Conservation (phyloP, 2,329 filamentous ascomycete species). For the Nigrospora sphaerica region DNA sequence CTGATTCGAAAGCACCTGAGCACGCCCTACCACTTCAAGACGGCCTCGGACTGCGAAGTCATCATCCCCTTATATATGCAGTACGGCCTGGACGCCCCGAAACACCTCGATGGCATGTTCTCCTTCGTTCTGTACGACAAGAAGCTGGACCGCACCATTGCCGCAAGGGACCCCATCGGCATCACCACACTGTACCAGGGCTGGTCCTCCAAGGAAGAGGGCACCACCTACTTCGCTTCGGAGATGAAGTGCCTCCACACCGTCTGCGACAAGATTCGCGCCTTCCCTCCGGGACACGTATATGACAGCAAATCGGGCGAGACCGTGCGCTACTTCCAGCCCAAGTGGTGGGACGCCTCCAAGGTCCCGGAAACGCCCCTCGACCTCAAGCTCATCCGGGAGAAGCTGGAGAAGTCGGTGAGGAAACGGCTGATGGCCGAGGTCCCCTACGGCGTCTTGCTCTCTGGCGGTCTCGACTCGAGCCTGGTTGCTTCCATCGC, state of each 20-base stretch:
- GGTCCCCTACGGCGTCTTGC: slow-evolving; percentile 91
- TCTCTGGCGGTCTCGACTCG: slow-evolving; percentile 93
- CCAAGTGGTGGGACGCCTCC: slow-evolving; percentile 81
- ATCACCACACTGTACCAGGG: slow-evolving; percentile 97
- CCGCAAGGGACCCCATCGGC: slow-evolving; percentile 92
- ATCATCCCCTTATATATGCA: slow-evolving; percentile 96
- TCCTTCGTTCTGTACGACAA: slow-evolving; percentile 98
- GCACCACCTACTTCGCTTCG: slow-evolving; percentile 89
- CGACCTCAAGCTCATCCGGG: slow-evolving; percentile 75
- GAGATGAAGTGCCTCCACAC: slow-evolving; percentile 90
- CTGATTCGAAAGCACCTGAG: slow-evolving; percentile 83
- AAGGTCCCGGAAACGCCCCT: slow-evolving; percentile 73
- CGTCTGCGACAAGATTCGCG: slow-evolving; percentile 90
- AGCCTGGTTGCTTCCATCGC: slow-evolving; percentile 93
- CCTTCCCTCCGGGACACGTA: slow-evolving; percentile 91
- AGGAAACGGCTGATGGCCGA: slow-evolving; percentile 98
- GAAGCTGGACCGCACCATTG: slow-evolving; percentile 83
- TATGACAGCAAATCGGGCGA: slow-evolving; percentile 90
- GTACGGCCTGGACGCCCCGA: slow-evolving; percentile 85
- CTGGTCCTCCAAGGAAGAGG: slow-evolving; percentile 74
- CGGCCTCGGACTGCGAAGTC: slow-evolving; percentile 96
- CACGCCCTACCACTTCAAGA: slow-evolving; percentile 91
- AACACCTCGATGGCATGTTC: slow-evolving; percentile 98
- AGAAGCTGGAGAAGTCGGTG: slow-evolving; percentile 81
- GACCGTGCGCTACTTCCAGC: slow-evolving; percentile 83